Conservation (phyloP, 2,329 filamentous ascomycete genomes). For the Neopestalotiopsis clavispora region DNA sequence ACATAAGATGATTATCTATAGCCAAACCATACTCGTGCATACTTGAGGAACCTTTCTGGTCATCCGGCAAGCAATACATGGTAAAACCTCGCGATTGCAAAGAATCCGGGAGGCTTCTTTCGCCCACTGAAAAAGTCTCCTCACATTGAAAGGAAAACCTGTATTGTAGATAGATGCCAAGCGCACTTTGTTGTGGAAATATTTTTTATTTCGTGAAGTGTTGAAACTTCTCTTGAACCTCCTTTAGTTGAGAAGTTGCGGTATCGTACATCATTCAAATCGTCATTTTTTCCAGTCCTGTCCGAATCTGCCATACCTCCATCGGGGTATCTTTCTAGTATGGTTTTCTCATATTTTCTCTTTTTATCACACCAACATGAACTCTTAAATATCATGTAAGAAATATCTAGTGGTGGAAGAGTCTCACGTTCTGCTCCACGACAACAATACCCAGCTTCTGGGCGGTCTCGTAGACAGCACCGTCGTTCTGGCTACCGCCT, state of each 20-base stretch:
- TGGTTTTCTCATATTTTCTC: background rate
- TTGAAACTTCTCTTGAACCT: conserved; percentile 16
- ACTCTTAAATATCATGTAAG: background rate
- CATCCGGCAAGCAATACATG: too few species aligned
- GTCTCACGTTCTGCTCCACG: conserved; percentile 89
- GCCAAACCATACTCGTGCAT: too few species aligned
- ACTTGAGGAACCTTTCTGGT: too few species aligned
- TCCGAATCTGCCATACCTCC: conserved; percentile 1
- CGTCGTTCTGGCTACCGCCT: conserved; percentile 85
- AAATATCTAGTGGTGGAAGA: conserved; percentile 85
- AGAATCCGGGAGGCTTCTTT: too few species aligned
- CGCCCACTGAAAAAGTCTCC: too few species aligned
- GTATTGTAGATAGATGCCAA: background rate
- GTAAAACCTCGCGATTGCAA: too few species aligned
- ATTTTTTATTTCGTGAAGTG: background rate
- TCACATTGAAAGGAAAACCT: background rate
- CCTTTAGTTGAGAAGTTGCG: conserved; percentile 11
- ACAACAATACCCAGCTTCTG: conserved; percentile 93
- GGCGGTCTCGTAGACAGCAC: conserved; percentile 82
- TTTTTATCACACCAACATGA: background rate
- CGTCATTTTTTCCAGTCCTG: conserved; percentile 6
- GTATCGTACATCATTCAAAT: conserved; percentile 14
- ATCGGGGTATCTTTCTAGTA: conserved; percentile 14
- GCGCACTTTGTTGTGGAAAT: background rate
- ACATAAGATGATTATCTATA: too few species aligned